phyloP scores from a whole-genome alignment of 176 grass and related monocot genomes.

The Leersia perrieri region DNA sequence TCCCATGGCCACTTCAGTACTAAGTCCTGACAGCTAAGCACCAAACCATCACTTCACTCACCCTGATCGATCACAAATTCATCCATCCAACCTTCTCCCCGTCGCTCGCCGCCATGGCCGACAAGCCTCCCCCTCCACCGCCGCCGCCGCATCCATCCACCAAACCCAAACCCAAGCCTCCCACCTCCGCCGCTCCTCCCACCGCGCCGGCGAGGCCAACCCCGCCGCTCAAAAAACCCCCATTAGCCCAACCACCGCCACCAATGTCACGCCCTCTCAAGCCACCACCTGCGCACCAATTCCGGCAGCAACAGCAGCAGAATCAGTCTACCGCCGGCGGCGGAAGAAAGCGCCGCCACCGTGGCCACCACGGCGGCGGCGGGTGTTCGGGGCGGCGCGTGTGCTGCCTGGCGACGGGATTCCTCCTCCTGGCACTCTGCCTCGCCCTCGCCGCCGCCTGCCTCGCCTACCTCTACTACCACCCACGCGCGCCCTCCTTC shows the following conservation, averaged over 20 bases:
- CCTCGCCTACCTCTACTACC: constrained; percentile 85
- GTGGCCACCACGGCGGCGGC: neutral
- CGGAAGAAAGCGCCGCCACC: constrained; percentile 1
- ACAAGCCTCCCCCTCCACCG: constrained; percentile 31
- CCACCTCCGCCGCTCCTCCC: neutral
- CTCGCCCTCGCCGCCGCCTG: constrained; percentile 50
- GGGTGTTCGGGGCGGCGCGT: constrained; percentile 48
- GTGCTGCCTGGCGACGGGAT: constrained; percentile 43
- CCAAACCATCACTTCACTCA: constrained; percentile 52
- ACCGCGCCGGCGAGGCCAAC: neutral
- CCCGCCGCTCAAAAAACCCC: constrained; percentile 41
- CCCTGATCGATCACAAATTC: neutral
- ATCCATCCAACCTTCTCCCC: neutral
- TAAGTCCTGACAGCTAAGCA: constrained; percentile 3
- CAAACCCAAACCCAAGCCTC: constrained; percentile 26
- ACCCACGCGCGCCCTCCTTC: constrained; percentile 66
- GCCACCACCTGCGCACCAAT: constrained; percentile 47
- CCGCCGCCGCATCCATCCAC: too few relatives aligned
- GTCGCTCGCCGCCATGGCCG: constrained; percentile 48
- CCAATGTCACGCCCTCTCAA: constrained; percentile 44
- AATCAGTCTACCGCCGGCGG: too few relatives aligned
- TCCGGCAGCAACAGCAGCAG: constrained; percentile 5
- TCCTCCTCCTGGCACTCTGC: constrained; percentile 40
- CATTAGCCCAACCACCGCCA: too few relatives aligned
- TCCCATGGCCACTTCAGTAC: too few relatives aligned